Evolutionary conservation across 2,329 filamentous ascomycete species (phyloP), one percentile per base, ranked within the genome.

Genomic region (Talaromyces amestolkiae): DNA sequence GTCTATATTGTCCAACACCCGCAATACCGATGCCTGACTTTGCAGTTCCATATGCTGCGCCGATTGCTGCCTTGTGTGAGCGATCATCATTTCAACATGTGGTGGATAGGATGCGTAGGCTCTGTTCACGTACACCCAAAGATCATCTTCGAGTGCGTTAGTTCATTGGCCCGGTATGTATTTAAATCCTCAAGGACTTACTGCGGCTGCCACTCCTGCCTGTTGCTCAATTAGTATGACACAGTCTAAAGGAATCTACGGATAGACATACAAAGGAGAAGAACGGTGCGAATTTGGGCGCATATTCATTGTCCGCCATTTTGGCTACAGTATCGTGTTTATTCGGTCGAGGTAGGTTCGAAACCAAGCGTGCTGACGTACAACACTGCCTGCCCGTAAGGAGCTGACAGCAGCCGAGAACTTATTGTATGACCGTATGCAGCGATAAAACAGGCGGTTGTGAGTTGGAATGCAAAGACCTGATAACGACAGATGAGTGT

Each of bases 11-110:
- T 68, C 87, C 87, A 53, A 89, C 86, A 72, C 87, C 87, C 62
- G 87, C 83, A 72, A 89, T 89, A 69, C 87, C 87, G 74, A 89
- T 89, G 70, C 87, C 87, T 51, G 87, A 86, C 78, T 89, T 89
- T 47, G 87, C 86, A 66, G 87, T 89, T 72, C 87, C 87, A 78
- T 88, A 89, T 75, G 87, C 87, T 72, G 87, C 87, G 76, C 87
- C 87, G 70, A 86, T 76, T 74, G 85, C 87, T 89, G 77, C 75
- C 58, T 66, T 49, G 51, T 58, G 65, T 68, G 51, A 68, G 71
- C 74, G 49, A 72, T 35, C n/a, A 35, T 56, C 10, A 73, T 67
- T 53, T 59, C 51, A 51, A 58, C 41, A 60, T 53, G 63, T 54
- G 53, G 54, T 63, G 17, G 58, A 35, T 65, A 19, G 37, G 9